Evolutionary conservation across 441 rosid genomes (phyloP).

Genomic region (Erodium moschatum): DNA sequence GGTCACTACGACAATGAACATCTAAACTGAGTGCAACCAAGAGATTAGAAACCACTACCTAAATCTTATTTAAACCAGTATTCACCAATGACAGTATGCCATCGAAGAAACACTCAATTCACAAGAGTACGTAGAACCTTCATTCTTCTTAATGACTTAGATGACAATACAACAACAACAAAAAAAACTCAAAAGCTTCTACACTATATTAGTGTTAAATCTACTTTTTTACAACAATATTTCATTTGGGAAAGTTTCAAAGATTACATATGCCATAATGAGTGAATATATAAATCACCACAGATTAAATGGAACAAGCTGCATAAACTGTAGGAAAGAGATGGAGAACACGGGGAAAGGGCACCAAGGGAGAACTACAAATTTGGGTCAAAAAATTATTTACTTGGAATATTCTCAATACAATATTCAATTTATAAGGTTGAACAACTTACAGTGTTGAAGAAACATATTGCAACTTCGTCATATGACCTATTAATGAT

Average conservation of each 20-base stretch:
- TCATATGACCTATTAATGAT: conserved; percentile 69
- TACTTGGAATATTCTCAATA: background rate
- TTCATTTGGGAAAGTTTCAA: background rate
- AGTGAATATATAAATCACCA: background rate
- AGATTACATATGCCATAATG: conserved; percentile 2
- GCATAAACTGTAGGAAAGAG: conserved; percentile 5
- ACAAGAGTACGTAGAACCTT: background rate
- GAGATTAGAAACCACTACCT: background rate
- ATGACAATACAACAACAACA: background rate
- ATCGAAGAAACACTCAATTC: background rate
- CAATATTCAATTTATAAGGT: conserved; percentile 9
- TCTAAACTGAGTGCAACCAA: background rate
- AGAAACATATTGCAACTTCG: conserved; percentile 85
- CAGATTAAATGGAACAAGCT: background rate
- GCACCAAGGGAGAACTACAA: background rate
- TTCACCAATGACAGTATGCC: background rate
- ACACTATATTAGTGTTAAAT: background rate
- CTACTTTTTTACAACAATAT: background rate
- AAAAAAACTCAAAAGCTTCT: background rate
- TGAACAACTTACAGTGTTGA: conserved; percentile 65
- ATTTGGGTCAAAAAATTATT: background rate
- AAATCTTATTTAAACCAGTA: conserved; percentile 2
- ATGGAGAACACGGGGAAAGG: background rate
- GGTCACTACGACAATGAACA: background rate
- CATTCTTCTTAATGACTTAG: conserved; percentile 2